Base-by-base conservation (phyloP, 106 monocot species). In the Allium cepa region DNA sequence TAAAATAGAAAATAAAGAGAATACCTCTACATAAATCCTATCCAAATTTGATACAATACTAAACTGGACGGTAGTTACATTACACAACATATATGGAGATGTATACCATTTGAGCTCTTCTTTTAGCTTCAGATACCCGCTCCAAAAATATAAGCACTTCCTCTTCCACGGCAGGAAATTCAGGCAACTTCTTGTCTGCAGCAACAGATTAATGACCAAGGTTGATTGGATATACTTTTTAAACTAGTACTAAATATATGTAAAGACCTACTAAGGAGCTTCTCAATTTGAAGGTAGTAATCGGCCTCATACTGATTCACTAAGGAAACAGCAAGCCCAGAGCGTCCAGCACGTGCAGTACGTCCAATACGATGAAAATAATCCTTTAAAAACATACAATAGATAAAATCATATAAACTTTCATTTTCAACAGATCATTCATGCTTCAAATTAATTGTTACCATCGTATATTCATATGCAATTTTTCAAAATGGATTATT, bases 321-420 rank as follows among this genome's bases (percentile, higher is more conserved):
- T 49, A 96, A 70, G 14, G 95, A 86, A 14, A 91, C 53, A 6
- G 95, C 95, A 50, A 88, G 46, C 15, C 91, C 95, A 70, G 95
- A 88, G 27, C 84, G 72, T 14, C 94, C 90, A 64, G 90, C 94
- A 63, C 90, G 90, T 55, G 94, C 94, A 50, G 94, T 94, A 74
- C 94, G 84, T 57, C 94, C 94, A 18, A 94, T 87, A 59, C 94
- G 86, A 72, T 94, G 94, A 66, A 90, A 79, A 26, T 94, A 94
- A 81, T 90, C 90, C 94, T 94, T 56, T 45, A 60, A 50, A 52
- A 12, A 56, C 57, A 17, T 53, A 12, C 22, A 22, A 22, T 15
- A 90, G 88, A 60, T 87, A 88, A 65, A 87, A 87, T 55, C 91
- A 90, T 46, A 91, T 46, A 91, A 91, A 73, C 94, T 88, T 52